Conservation (phyloP, 31 red algal genomes). For the Odonthalia washingtoniensis region DNA sequence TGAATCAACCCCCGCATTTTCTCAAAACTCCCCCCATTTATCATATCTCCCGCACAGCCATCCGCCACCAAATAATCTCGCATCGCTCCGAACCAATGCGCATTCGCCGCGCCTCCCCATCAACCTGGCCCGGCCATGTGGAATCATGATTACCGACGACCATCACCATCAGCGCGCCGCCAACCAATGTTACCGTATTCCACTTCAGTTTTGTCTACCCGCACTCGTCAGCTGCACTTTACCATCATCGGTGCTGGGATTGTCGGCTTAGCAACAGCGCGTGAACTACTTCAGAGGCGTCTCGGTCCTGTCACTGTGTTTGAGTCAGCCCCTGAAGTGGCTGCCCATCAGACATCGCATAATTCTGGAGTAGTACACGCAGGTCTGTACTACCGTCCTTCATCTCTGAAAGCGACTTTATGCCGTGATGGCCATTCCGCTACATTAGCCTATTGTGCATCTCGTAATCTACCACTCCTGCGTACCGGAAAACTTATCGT, state of each 20-base stretch:
- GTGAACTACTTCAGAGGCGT: slow-evolving; percentile 63
- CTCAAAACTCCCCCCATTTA: no score
- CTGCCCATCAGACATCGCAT: slow-evolving; percentile 73
- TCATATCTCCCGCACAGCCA: no score
- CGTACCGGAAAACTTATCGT: slow-evolving; percentile 87
- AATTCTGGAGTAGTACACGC: slow-evolving; percentile 95
- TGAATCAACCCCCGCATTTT: no score
- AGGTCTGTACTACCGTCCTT: slow-evolving; percentile 88
- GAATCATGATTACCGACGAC: no score
- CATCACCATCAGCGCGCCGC: not conserved
- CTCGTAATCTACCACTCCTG: slow-evolving; percentile 54
- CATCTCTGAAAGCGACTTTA: slow-evolving; percentile 77
- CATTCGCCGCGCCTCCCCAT: no score
- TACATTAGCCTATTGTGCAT: slow-evolving; percentile 62
- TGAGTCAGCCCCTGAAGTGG: slow-evolving; percentile 65
- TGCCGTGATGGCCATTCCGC: slow-evolving; percentile 72
- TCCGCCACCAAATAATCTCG: no score
- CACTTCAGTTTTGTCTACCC: not conserved
- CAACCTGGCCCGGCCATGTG: no score
- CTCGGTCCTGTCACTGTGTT: slow-evolving; percentile 54
- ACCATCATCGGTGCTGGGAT: slow-evolving; percentile 83
- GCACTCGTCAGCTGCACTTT: not conserved
- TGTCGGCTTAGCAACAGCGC: slow-evolving; percentile 82
- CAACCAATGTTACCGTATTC: no score
- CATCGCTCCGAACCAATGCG: no score